Conservation (phyloP, 768 basidiomycete genomes). For the Pholiota molesta region DNA sequence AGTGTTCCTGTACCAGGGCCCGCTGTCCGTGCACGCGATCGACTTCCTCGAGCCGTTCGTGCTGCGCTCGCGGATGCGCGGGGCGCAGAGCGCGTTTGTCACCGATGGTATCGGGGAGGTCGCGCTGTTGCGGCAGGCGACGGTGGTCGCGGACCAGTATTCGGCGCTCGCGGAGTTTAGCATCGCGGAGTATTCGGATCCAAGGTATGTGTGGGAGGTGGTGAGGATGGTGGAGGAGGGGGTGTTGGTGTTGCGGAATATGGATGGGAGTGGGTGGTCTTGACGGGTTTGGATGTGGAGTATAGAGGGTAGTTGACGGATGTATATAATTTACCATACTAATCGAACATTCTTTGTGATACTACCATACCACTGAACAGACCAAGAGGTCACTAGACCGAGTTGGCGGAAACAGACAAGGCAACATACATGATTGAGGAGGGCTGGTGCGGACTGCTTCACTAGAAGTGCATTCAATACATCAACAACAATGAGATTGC, state of each 20-base stretch:
- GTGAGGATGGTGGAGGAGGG: slow-evolving; percentile 18
- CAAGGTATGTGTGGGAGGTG: slow-evolving; percentile 21
- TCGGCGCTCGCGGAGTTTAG: slow-evolving; percentile 12
- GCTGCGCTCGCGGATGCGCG: slow-evolving; percentile 18
- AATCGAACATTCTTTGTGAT: too few species aligned
- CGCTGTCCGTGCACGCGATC: slow-evolving; percentile 15
- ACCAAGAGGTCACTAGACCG: too few species aligned
- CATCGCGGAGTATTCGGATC: slow-evolving; percentile 20
- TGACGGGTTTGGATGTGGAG: neutral
- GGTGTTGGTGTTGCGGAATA: slow-evolving; percentile 12
- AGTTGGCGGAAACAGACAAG: too few species aligned
- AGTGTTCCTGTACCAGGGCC: slow-evolving; percentile 16
- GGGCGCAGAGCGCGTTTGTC: neutral
- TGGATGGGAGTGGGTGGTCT: slow-evolving; percentile 15
- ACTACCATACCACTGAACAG: too few species aligned
- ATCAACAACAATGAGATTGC: too few species aligned
- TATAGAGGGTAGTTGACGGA: too few species aligned
- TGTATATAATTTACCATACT: too few species aligned
- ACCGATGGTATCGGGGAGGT: too few species aligned
- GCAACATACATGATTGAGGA: too few species aligned
- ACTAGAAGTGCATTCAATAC: too few species aligned
- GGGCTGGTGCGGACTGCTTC: too few species aligned
- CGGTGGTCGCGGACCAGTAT: slow-evolving; percentile 14
- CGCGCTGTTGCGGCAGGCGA: slow-evolving; percentile 14
- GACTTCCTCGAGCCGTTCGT: slow-evolving; percentile 23